Evolutionary conservation across 2,329 filamentous ascomycete species (phyloP), one percentile per base, ranked within the genome.

Genomic region (Exophiala sideris): DNA sequence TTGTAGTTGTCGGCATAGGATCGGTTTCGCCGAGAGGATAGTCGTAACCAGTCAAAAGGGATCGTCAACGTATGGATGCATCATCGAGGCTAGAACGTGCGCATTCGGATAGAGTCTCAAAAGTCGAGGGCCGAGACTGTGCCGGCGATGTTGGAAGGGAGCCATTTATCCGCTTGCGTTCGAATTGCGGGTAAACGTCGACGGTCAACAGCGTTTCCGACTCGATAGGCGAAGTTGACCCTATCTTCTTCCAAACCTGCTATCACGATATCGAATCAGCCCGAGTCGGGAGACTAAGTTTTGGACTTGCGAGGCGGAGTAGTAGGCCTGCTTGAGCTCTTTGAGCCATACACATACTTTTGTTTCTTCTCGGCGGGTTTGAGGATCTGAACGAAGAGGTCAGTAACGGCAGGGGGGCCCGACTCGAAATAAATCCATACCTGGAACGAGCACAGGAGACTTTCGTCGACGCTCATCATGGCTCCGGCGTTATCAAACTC

Each of bases 341-440:
- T 80, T 78, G 82, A 80, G 78, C 80, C 80, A 78, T 85, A 82
- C 72, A 95, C 91, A 81, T 95, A 97, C 91, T 97, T 97, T 89
- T 96, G 92, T 87, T 99, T 99, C 87, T 99, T 99, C 84, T 99
- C 94, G 75, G 94, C 94, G 70, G 94, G 94, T 81, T 97, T 99
- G 79, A 99, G 82, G 72, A 99, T 97, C 90, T 95, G 24, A 50
- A 44, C 45, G 46, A 47, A 42, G 48, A 45, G 34, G 57, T 60
- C 45, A 61, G 54, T 18, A 44, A 51, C 14, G 18, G 33, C 39
- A 18, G 38, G 4, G 4, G 35, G 6, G 36, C 42, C 1, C 52
- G 35, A 66, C 74, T 29, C 29, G 14, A 24, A 8, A 14, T 20
- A 12, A 4, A 16, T 16, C n/a, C 48, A 54, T 73, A 94, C 89